Conservation (phyloP, 805 yeast species). For the Yarrowia keelungensis region DNA sequence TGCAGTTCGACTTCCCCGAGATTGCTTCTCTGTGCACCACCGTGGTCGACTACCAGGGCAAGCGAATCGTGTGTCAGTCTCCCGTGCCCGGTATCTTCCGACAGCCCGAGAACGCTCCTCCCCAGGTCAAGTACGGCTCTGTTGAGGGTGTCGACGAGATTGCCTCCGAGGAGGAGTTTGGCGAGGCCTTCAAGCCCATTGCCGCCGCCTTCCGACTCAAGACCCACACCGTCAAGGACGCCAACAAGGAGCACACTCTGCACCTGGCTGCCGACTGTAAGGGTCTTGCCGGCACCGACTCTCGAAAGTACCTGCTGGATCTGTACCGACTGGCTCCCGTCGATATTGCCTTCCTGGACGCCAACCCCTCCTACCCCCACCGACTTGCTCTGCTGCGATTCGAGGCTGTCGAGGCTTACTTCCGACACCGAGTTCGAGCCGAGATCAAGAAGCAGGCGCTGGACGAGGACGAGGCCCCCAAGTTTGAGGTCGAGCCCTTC, state of each 20-base stretch:
- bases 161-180: slow-evolving; percentile 61
- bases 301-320: slow-evolving; percentile 83
- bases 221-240: slow-evolving; percentile 64
- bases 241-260: slow-evolving; percentile 55
- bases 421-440: slow-evolving; percentile 68
- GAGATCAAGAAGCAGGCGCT: slow-evolving; percentile 56
- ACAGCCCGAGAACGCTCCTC: slow-evolving; percentile 50
- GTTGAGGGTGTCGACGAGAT: slow-evolving; percentile 65
- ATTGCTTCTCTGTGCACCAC: slow-evolving; percentile 78
- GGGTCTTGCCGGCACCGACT: slow-evolving; percentile 86
- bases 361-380: slow-evolving; percentile 73
- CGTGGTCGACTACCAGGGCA: slow-evolving; percentile 90
- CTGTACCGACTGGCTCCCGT: slow-evolving; percentile 83
- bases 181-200: slow-evolving; percentile 61
- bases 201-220: slow-evolving; percentile 82
- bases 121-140: slow-evolving; percentile 75
- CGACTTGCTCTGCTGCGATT: slow-evolving; percentile 77
- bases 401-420: slow-evolving; percentile 93
- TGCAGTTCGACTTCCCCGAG: slow-evolving; percentile 67
- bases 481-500: slow-evolving; percentile 52
- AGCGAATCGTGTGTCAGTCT: slow-evolving; percentile 87
- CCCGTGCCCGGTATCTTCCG: slow-evolving; percentile 92
- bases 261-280: slow-evolving; percentile 80
- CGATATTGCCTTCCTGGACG: slow-evolving; percentile 78
- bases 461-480: slow-evolving; percentile 51